Conservation (phyloP, 495 filamentous ascomycete genomes). For the Annulohypoxylon stygium region DNA sequence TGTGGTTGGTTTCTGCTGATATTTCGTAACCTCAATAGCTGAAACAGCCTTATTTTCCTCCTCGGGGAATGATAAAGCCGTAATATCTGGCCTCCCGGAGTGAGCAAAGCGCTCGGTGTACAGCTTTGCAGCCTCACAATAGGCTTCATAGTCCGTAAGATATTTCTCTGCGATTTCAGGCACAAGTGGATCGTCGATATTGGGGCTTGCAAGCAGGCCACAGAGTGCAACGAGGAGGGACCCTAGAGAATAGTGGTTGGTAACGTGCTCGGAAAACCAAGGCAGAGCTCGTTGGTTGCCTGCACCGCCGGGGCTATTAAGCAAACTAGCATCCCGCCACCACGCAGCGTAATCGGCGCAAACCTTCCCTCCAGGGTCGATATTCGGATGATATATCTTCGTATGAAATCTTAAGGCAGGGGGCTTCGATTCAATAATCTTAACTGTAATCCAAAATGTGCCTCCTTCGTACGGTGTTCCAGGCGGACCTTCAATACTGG, state of each 20-base stretch:
- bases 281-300: constrained; percentile 5
- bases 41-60: neutral
- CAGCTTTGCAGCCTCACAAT: constrained; percentile 4
- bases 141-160: constrained; percentile 8
- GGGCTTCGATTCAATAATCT: constrained; percentile 6
- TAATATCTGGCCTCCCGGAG: neutral
- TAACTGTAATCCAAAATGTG: constrained; percentile 6
- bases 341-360: constrained; percentile 14
- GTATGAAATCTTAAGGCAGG: constrained; percentile 6
- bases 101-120: constrained; percentile 6
- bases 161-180: constrained; percentile 14
- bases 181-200: constrained; percentile 3
- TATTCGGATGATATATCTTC: constrained; percentile 12
- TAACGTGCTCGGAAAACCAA: constrained; percentile 16
- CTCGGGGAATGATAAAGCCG: neutral
- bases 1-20: neutral
- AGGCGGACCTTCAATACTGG: constrained; percentile 8
- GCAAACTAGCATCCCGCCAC: constrained; percentile 9
- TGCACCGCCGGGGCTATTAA: neutral
- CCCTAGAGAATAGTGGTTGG: constrained; percentile 12
- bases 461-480: constrained; percentile 13
- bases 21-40: neutral
- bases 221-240: constrained; percentile 6
- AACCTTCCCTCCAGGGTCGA: neutral
- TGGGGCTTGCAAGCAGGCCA: constrained; percentile 9